Base-by-base conservation (phyloP, 108 stramenopile species). In the Skeletonema menzelii region DNA sequence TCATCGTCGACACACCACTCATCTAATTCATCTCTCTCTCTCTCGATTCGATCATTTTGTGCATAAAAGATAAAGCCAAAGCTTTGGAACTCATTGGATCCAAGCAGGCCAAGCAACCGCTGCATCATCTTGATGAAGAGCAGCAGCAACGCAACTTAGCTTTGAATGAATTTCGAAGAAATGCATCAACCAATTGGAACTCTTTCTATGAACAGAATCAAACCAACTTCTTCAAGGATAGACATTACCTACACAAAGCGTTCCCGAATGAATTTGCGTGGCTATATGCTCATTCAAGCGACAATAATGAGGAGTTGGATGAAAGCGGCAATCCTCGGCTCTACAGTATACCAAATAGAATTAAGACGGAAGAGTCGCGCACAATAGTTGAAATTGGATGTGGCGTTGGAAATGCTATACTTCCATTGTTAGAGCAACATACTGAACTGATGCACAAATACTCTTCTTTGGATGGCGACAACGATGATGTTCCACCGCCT, bases 371-470 rank as follows among this genome's bases (percentile, higher is more conserved):
- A 1, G 61, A n/a, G 0, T 37, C 72, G n/a, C n/a, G n/a, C 14
- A 37, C 46, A 24, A 56, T 93, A 66, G 84, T 94, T 8, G 96
- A 97, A 79, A 79, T 97, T 49, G 96, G 96, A 17, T 94, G 96
- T 73, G 96, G 96, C 5, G 92, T 94, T 8, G 96, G 96, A n/a
- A 94, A 92, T 66, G 89, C 92, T 14, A 56, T 91, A 35, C 65
- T 91, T 28, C 95, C 95, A 12, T 65, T 93, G 62, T 44, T 88
- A 35, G 79, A 80, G 56, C 78, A 75, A 35, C 74, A 79, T 63
- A 68, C 67, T n/a, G 32, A 56, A 32, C 59, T 65, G 14, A 47
- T 70, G 49, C 30, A 69, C 24, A 35, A 68, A 76, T 32, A 60
- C 13, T 11, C 59, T 19, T 22, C 20, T 53, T 24, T 17, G 8